phyloP scores from a whole-genome alignment of 139 green algal species.

The Ettlia oleoabundans region DNA sequence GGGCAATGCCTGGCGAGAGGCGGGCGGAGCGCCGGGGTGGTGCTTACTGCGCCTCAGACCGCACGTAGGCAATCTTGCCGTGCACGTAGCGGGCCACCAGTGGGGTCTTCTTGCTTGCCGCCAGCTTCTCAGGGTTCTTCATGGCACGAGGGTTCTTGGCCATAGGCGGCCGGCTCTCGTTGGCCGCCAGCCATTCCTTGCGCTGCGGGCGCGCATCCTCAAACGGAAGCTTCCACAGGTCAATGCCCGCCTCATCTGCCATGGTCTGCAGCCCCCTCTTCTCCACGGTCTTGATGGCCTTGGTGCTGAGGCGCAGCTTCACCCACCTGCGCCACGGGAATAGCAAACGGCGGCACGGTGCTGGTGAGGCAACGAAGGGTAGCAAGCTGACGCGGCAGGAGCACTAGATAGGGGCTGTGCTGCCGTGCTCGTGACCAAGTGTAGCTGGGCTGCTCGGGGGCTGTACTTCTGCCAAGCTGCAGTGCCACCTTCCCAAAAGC shows the following conservation, averaged over 20 bases:
- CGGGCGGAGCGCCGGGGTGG: too few species aligned
- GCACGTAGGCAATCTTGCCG: conserved; percentile 50
- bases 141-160: conserved; percentile 71
- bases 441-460: too few species aligned
- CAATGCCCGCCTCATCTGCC: conserved; percentile 88
- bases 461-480: too few species aligned
- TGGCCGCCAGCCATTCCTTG: conserved; percentile 53
- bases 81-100: conserved; percentile 57
- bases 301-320: conserved; percentile 78
- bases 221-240: conserved; percentile 89
- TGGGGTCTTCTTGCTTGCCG: conserved; percentile 63
- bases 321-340: conserved; percentile 65
- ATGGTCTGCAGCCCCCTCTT: conserved; percentile 91
- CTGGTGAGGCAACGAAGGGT: too few species aligned
- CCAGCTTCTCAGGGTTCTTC: conserved; percentile 92
- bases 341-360: background rate
- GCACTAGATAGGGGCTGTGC: too few species aligned
- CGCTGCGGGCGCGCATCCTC: conserved; percentile 69
- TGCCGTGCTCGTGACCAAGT: too few species aligned
- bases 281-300: conserved; percentile 83
- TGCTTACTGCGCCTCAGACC: conserved; percentile 27
- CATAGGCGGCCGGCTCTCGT: conserved; percentile 44
- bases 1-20: too few species aligned
- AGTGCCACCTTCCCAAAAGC: too few species aligned
- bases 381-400: too few species aligned